phyloP scores from a whole-genome alignment of 1,284 basidiomycete species.

The Tilletia walkeri region DNA sequence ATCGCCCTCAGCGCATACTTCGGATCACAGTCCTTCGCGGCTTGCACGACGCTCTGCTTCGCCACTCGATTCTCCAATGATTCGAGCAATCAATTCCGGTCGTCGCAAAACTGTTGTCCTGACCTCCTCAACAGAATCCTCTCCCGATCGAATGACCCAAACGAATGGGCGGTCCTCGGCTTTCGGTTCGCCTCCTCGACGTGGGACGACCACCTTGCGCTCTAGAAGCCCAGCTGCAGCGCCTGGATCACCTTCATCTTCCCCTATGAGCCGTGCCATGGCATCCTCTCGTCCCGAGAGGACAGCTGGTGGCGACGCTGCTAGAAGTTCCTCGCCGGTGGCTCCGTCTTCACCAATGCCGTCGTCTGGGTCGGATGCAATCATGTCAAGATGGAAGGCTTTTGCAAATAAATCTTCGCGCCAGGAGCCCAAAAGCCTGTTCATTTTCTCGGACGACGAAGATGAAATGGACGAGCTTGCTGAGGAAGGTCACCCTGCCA shows the following conservation, averaged over 20 bases:
- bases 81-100: too few relatives aligned
- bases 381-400: constrained; percentile 13
- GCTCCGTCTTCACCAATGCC: neutral
- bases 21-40: too few relatives aligned
- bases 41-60: too few relatives aligned
- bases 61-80: too few relatives aligned
- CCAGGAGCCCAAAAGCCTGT: constrained; percentile 9
- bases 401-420: constrained; percentile 6
- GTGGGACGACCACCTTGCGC: too few relatives aligned
- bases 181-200: too few relatives aligned
- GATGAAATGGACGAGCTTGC: constrained; percentile 16
- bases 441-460: constrained; percentile 17
- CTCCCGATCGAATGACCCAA: too few relatives aligned
- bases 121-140: too few relatives aligned
- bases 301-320: neutral
- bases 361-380: constrained; percentile 8
- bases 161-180: too few relatives aligned
- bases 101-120: too few relatives aligned
- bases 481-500: constrained; percentile 1
- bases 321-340: neutral
- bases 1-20: neutral
- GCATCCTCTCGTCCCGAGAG: neutral
- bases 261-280: neutral
- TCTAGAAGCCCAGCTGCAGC: too few relatives aligned
- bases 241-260: neutral